These are phyloP conservation scores for Hypoxylon crocopeplum DNA, from an alignment of 495 filamentous ascomycete genomes.

Conservation along the genomic window DNA sequence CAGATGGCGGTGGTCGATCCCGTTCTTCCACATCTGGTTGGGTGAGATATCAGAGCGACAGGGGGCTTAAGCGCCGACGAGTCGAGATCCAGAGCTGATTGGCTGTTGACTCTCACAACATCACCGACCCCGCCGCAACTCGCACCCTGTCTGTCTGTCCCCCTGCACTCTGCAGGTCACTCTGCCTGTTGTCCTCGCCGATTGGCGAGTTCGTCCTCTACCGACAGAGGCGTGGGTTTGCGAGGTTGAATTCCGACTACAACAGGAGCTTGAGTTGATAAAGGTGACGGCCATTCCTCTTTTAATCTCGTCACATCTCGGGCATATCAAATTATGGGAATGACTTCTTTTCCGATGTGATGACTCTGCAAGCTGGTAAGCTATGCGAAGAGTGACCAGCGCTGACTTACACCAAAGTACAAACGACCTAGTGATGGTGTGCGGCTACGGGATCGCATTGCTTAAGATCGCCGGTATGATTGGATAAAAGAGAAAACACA, in stretches of 20 bases:
- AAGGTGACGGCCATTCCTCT: constrained; percentile 25
- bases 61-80: constrained; percentile 36
- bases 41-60: constrained; percentile 24
- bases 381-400: constrained; percentile 7
- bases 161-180: constrained; percentile 37
- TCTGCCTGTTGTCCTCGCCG: constrained; percentile 23
- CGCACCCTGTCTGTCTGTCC: constrained; percentile 26
- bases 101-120: constrained; percentile 19
- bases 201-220: constrained; percentile 20
- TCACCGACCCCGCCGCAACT: constrained; percentile 30
- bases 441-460: neutral
- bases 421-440: neutral
- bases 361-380: constrained; percentile 10
- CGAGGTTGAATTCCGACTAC: constrained; percentile 17
- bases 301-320: constrained; percentile 25
- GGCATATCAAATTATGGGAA: constrained; percentile 13
- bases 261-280: neutral
- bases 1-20: constrained; percentile 21
- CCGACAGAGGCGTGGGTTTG: constrained; percentile 5
- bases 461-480: constrained; percentile 11
- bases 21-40: constrained; percentile 36
- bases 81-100: constrained; percentile 25
- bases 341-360: constrained; percentile 10
- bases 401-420: neutral
- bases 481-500: constrained; percentile 14